Evolutionary conservation across 352 stramenopile species (phyloP), one percentile per base, ranked within the genome.

Genomic region (Pythium oligandrum): DNA sequence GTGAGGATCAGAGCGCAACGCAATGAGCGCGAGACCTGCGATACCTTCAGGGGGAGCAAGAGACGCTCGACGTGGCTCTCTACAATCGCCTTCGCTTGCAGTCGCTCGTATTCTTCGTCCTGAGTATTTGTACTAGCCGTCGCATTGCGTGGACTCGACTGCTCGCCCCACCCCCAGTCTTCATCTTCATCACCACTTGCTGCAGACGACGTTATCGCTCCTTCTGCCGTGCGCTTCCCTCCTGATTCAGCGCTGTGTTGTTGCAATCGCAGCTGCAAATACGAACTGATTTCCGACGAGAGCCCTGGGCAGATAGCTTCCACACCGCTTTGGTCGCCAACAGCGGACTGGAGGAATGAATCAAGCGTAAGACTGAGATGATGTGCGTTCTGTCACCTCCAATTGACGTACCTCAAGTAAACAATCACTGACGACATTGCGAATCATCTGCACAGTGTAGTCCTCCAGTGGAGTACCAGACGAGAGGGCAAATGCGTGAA

Each of bases 111-210:
- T 2, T 64, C 67, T 26, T 69, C 58, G 3, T 68, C 44, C 5
- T 64, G 42, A 9, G 38, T 6, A 12, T 31, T 30, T 35, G 10
- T 33, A 11, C 30, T 39, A 40, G 40, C 2, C 7, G 34, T 53
- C 10, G 38, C 5, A 40, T 10, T 36, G 7, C 45, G 43, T 26
- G 52, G 43, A 33, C 44, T 56, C n/a, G 35, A 30, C 12, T 10
- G 10, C 32, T 88, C 78, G 53, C 76, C 71, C 74, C 77, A 88
- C 45, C 75, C 78, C 81, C 81, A 92, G 42, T 88, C 73, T 44
- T 88, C 66, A 1, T 75, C 56, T 37, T 73, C 72, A 17, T 54
- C 40, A 40, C 4, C 17, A n/a, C 37, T n/a, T 4, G 10, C 40
- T n/a, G 17, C 17, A 26, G 17, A 26, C 17, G 17, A 26, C 17